Base-by-base conservation (phyloP, 768 basidiomycete genomes). In the Suillus ampliporus region DNA sequence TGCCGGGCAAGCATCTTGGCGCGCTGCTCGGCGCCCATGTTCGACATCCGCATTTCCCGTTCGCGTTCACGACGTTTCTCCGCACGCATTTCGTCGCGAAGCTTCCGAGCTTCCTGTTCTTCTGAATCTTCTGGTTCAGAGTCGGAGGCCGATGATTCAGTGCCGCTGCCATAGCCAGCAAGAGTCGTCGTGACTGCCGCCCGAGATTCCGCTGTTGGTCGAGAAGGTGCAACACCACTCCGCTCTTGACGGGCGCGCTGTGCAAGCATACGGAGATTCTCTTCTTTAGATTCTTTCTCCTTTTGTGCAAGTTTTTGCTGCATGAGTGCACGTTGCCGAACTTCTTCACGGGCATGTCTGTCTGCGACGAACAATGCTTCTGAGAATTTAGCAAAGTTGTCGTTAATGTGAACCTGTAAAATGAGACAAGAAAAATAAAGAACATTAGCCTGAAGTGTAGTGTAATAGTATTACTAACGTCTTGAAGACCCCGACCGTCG, bases 291-390 rank as follows among this genome's bases (percentile, higher is more conserved):
- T 58, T 77, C 75, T 77, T 98, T 98, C 82, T 98, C 95, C 80
- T 99, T 99, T 76, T 97, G 91, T 13, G 94, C 95, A n/a, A 99
- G 83, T 72, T 97, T 95, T 76, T 99, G 97, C 72, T 99, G 97
- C 96, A 99, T 98, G 61, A 97, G 86, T 4, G 96, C 82, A 58
- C 97, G 91, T 74, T 99, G 95, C 28, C 95, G 88, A 48, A 99
- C 97, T 78, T 99, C 97, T 72, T 99, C 97, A 64, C 97, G 92
- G 2, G 97, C 96, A 77, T 98, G 97, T 63, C 97, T 86, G 75
- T 99, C 97, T 13, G 97, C 97, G 65, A 99, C 84, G 74, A 92
- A 97, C 31, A 99, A 80, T 2, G 97, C 88, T 79, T 99, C 97
- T 1, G 97, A 97, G 75, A 99, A 97, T 76, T 98, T 97, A 62